Evolutionary conservation across 306 rosid genomes (phyloP).

Genomic region (Castanopsis chinensis): DNA sequence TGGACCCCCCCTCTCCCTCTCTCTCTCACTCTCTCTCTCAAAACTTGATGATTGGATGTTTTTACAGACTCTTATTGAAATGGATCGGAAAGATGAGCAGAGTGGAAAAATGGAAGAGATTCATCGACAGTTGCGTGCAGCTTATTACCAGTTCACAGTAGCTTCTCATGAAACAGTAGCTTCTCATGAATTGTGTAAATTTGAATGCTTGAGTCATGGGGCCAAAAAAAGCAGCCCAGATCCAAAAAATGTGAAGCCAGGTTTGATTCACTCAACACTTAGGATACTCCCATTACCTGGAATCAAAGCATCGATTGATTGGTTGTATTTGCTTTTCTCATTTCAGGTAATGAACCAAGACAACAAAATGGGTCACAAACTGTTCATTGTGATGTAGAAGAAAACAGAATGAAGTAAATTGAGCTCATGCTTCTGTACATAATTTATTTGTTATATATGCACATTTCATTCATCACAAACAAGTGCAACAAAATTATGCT

Average conservation of each 20-base stretch:
- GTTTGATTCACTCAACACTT: slow-evolving; percentile 51
- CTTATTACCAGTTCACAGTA: slow-evolving; percentile 54
- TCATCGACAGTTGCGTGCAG: slow-evolving; percentile 49
- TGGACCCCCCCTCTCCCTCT: background rate
- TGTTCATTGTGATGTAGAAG: slow-evolving; percentile 19
- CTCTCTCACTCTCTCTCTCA: slow-evolving; percentile 1
- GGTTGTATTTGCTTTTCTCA: slow-evolving; percentile 27
- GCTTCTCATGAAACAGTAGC: slow-evolving; percentile 9
- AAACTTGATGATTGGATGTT: slow-evolving; percentile 12
- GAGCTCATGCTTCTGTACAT: background rate
- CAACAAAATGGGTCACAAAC: slow-evolving; percentile 26
- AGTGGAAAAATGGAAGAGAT: slow-evolving; percentile 55
- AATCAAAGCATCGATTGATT: slow-evolving; percentile 21
- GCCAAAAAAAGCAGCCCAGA: slow-evolving; percentile 8
- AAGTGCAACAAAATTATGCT: background rate
- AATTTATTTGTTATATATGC: background rate
- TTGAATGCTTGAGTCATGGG: slow-evolving; percentile 31
- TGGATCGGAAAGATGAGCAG: slow-evolving; percentile 75
- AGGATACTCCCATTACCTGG: slow-evolving; percentile 19
- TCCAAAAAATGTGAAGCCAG: slow-evolving; percentile 37
- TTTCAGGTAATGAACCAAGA: slow-evolving; percentile 36
- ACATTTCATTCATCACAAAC: background rate
- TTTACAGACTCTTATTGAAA: slow-evolving; percentile 66
- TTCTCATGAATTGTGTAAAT: slow-evolving; percentile 12
- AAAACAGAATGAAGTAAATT: slow-evolving; percentile 17